Percentiles rank a stretch among this genome's conserved stretches.
These are phyloP conservation scores for Lachancea meyersii DNA, from an alignment of 805 yeast genomes.

Conservation along the genomic window DNA sequence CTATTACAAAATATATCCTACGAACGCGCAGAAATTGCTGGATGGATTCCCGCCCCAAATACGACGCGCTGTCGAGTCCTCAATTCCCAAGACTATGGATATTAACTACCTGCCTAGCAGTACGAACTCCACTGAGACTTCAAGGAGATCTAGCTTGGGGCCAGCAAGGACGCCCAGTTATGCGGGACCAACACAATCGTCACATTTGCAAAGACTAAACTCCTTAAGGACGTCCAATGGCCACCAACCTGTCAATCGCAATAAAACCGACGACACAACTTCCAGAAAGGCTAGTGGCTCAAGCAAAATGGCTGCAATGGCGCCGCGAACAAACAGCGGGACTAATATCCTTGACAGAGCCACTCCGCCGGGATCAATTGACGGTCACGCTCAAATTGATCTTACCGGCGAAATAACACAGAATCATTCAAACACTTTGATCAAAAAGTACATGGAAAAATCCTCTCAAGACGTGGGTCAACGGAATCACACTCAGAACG, in stretches of 20 bases:
- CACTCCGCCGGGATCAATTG: constrained; percentile 3
- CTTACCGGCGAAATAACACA: constrained; percentile 26
- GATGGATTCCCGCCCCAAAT: constrained; percentile 24
- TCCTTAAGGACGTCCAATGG: constrained; percentile 9
- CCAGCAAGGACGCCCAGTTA: constrained; percentile 25
- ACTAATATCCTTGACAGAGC: constrained; percentile 12
- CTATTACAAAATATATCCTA: constrained; percentile 48
- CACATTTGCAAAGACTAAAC: constrained; percentile 8
- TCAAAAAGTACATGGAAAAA: constrained; percentile 24
- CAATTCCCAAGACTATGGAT: constrained; percentile 40
- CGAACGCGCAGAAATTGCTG: constrained; percentile 40
- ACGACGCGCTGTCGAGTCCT: constrained; percentile 55
- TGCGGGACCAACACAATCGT: constrained; percentile 29
- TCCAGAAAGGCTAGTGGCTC: constrained; percentile 1
- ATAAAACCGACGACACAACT: constrained; percentile 12
- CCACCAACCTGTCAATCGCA: constrained; percentile 10
- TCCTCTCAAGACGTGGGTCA: constrained; percentile 1
- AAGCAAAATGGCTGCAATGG: constrained; percentile 8
- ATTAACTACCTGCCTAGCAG: constrained; percentile 16
- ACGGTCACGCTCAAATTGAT: constrained; percentile 18
- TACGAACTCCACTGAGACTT: constrained; percentile 31
- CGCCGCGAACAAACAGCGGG: not conserved
- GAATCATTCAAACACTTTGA: constrained; percentile 19
- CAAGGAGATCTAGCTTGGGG: constrained; percentile 36
- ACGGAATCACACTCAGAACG: not conserved